These are phyloP conservation scores for Coemansia sp. DNA, from an alignment of 192 early-diverging fungal species.

Conservation along the genomic window DNA sequence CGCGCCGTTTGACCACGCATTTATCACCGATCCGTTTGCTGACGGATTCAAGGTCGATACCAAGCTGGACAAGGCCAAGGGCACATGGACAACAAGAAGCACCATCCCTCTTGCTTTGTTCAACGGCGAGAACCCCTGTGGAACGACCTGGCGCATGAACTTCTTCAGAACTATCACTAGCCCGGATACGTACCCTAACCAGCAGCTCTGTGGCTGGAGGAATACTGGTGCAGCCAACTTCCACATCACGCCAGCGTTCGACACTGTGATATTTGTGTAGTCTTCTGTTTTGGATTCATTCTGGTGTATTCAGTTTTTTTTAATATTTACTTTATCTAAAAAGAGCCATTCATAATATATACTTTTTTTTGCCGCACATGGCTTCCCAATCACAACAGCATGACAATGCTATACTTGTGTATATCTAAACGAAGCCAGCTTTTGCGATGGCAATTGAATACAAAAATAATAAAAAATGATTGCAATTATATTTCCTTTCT, in stretches of 20 bases:
- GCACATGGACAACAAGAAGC: constrained; percentile 23
- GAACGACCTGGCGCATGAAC: constrained; percentile 53
- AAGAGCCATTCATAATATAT: background rate
- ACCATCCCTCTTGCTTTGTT: constrained; percentile 51
- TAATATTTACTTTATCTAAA: background rate
- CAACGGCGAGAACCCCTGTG: constrained; percentile 44
- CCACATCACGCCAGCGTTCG: constrained; percentile 52
- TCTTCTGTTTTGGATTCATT: background rate
- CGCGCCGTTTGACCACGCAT: constrained; percentile 50
- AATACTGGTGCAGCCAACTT: constrained; percentile 43
- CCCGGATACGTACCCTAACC: constrained; percentile 38
- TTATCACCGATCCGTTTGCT: constrained; percentile 39
- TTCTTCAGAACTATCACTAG: constrained; percentile 51
- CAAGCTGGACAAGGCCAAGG: constrained; percentile 23
- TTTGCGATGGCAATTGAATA: too few relatives aligned
- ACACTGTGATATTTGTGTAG: constrained; percentile 26
- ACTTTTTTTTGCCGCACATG: too few relatives aligned
- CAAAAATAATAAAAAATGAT: too few relatives aligned
- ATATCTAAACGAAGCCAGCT: too few relatives aligned
- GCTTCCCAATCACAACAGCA: too few relatives aligned
- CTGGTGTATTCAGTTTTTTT: background rate
- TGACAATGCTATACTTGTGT: too few relatives aligned
- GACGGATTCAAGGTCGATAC: constrained; percentile 50
- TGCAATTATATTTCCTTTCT: too few relatives aligned
- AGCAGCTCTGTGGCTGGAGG: constrained; percentile 54